Base-by-base conservation (phyloP, 371 early-diverging fungal genomes). In the Mucor lusitanicus region DNA sequence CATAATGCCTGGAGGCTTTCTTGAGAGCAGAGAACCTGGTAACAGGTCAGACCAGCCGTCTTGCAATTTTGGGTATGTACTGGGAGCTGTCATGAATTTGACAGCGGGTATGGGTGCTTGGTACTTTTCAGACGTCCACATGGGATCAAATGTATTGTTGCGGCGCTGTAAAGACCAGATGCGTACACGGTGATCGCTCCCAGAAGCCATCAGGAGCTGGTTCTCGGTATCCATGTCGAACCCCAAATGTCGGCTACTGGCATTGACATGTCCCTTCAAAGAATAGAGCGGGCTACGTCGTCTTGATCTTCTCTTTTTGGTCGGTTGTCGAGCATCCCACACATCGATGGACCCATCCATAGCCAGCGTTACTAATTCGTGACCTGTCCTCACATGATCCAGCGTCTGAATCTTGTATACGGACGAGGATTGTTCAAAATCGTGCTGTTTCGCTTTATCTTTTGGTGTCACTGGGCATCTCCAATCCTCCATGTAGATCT, bases 201-300 rank as follows among this genome's bases (percentile, higher is more conserved):
- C 76, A 23, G 72, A 56, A 5, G 62, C 23, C 46, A 71, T 59
- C 9, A 79, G 17, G 1, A 76, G 7, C 4, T 70, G 50, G n/a
- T 61, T 67, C 3, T 63, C 40, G 9, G 39, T 37, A 55, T 74
- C 70, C 6, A 72, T 28, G 59, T 79, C 79, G 28, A 68, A 65
- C 0, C 68, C 76, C 32, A 79, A 35, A 37, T 58, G 50, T 1
- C 50, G 69, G 0, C 21, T 58, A 17, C 57, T 63, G 32, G 59
- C 63, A 62, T 73, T 74, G 11, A 60, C 59, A 65, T 79, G 76
- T 1, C 76, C 76, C 11, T 21, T 64, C 4, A 78, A 50, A 19
- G 25, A 30, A 4, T 61, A 67, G 9, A 75, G 27, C 3, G 78
- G 77, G 1, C 12, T 12, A 1, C 11, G 8, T 25, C 23, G 7